These are phyloP conservation scores for Lolium perenne DNA, from an alignment of 176 grass and related monocot species.

Conservation along the genomic window DNA sequence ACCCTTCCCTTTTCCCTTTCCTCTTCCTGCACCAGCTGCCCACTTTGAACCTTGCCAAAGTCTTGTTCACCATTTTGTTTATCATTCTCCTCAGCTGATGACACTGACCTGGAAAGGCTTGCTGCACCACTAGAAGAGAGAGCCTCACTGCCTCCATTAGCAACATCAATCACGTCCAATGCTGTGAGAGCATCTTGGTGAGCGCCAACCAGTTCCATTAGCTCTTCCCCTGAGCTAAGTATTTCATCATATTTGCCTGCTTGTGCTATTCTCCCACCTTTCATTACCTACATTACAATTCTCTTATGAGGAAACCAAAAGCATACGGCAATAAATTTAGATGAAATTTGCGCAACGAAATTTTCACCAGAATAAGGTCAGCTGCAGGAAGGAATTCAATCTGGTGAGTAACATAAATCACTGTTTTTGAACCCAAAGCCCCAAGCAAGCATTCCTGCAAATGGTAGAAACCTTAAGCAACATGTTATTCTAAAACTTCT, in stretches of 20 bases:
- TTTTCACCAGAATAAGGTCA: no score
- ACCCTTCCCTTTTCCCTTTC: no score
- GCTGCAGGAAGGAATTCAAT: no score
- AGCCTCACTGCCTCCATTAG: neutral
- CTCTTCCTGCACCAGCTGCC: no score
- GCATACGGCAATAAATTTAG: neutral
- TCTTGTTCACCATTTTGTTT: constrained; percentile 38
- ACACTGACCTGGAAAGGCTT: constrained; percentile 30
- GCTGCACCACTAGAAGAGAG: constrained; percentile 67
- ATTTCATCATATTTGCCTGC: no score
- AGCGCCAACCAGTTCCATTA: no score
- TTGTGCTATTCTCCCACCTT: constrained; percentile 24
- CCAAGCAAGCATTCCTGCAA: no score
- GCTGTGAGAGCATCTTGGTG: no score
- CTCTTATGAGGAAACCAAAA: neutral
- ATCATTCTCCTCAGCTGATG: constrained; percentile 46
- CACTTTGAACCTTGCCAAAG: constrained; percentile 1
- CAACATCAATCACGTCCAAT: no score
- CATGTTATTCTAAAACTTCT: neutral
- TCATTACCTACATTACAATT: constrained; percentile 56
- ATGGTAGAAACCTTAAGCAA: neutral
- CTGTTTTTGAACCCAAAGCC: no score
- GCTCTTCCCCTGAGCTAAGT: no score
- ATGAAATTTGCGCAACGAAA: neutral
- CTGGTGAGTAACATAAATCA: no score